Base-by-base conservation (phyloP, 2,329 filamentous ascomycete genomes). In the Fusarium coffeatum region DNA sequence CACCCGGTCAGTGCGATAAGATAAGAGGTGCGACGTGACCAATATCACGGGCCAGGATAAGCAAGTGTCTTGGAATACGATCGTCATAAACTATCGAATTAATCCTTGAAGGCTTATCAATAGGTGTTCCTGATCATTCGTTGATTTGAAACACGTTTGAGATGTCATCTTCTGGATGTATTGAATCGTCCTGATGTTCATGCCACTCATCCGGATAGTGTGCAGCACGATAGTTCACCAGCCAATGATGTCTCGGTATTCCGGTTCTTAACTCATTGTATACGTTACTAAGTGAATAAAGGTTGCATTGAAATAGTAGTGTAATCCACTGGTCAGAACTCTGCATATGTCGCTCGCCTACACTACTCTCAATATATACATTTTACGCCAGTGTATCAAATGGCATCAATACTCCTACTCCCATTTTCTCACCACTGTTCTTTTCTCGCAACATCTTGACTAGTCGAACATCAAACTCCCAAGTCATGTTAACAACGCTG, bases 1-100 rank as follows among this genome's bases (percentile, higher is more conserved):
- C 71, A 75, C 66, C 56, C 41, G 71, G 70, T 27, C 57, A 46
- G n/a, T 25, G 25, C 23, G 66, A 69, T 69, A 69, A 69, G 66
- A 69, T 69, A 69, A 69, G 60, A 48, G 25, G 25, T 37, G 28
- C 16, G 45, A 40, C 68, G 55, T 70, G 57, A 70, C 57, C 62
- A 55, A 1, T 30, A 30, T 55, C 58, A 55, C 20, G 34, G 30
- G 27, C 41, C 25, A 32, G 46, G 59, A 45, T 50, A 41, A 53
- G 41, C 16, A 13, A 53, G n/a, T 50, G 48, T n/a, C 45, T 47
- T 28, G 25, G 16, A n/a, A 37, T 34, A 32, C 13, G 13, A 27
- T 34, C n/a, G 13, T 25, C 27, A 10, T 22, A 23, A 32, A 55
- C 41, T 48, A 37, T 37, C 6, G 18, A 37, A 37, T 37, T 13